Percentiles rank a stretch among this genome's conserved stretches.
These are phyloP conservation scores for Hygrophoropsis aurantiaca DNA, from an alignment of 768 basidiomycete genomes.

Conservation along the genomic window DNA sequence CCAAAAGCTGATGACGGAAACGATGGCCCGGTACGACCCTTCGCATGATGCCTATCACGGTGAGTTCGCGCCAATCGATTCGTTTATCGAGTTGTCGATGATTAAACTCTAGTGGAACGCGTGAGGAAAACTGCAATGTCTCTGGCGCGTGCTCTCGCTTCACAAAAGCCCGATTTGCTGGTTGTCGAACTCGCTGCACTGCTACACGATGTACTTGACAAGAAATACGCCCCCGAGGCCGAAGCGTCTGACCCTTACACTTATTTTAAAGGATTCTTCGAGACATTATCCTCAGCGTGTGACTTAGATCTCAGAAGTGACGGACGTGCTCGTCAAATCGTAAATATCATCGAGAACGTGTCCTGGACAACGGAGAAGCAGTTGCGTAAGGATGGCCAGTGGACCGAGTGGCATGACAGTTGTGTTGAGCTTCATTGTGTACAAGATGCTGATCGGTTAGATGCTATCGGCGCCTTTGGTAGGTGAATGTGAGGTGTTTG, in stretches of 20 bases:
- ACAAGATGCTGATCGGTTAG: slow-evolving; percentile 77
- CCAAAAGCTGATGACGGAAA: slow-evolving; percentile 67
- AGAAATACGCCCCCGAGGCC: slow-evolving; percentile 70
- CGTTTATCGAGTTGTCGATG: slow-evolving; percentile 4
- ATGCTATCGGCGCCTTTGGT: slow-evolving; percentile 85
- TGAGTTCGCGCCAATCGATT: slow-evolving; percentile 30
- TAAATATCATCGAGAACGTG: slow-evolving; percentile 71
- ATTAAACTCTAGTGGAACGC: slow-evolving; percentile 61
- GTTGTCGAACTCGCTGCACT: slow-evolving; percentile 85
- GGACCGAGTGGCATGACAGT: slow-evolving; percentile 66
- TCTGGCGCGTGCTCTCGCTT: slow-evolving; percentile 52
- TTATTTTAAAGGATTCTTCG: slow-evolving; percentile 70
- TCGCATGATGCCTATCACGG: slow-evolving; percentile 83
- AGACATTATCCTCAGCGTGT: slow-evolving; percentile 38
- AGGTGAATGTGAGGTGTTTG: slow-evolving; percentile 3
- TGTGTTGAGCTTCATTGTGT: slow-evolving; percentile 81
- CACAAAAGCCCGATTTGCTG: slow-evolving; percentile 61
- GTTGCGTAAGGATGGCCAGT: slow-evolving; percentile 50
- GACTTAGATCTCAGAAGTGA: slow-evolving; percentile 59
- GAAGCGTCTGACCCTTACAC: slow-evolving; percentile 59
- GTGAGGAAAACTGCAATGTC: slow-evolving; percentile 76
- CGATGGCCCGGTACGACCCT: slow-evolving; percentile 77
- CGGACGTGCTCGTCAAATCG: slow-evolving; percentile 55
- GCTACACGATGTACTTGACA: slow-evolving; percentile 85
- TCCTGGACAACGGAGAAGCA: slow-evolving; percentile 86